phyloP scores from a whole-genome alignment of 108 stramenopile genomes.

The Aurantiochytrium sp. region DNA sequence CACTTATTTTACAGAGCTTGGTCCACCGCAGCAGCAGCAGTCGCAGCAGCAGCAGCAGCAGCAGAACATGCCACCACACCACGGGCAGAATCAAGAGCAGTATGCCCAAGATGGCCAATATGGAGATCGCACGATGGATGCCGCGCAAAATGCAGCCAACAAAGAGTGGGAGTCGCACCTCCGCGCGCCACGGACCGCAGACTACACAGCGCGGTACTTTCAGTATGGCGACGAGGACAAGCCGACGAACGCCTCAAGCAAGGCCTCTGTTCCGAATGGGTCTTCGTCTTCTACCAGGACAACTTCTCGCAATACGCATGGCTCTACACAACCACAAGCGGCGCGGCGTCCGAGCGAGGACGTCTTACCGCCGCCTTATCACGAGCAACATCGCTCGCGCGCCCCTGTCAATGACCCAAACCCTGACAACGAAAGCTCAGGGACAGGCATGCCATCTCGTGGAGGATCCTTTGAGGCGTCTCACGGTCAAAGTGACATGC shows the following conservation, averaged over 20 bases:
- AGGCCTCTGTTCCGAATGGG: too few relatives aligned
- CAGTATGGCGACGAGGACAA: background rate
- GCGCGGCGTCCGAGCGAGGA: background rate
- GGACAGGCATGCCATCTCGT: too few relatives aligned
- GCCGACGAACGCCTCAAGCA: too few relatives aligned
- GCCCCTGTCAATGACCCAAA: background rate
- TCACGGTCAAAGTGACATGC: too few relatives aligned
- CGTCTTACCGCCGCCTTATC: background rate
- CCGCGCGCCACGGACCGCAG: background rate
- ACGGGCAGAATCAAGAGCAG: background rate
- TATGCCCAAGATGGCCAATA: background rate
- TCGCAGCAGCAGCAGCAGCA: background rate
- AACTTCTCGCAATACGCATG: too few relatives aligned
- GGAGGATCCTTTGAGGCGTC: too few relatives aligned
- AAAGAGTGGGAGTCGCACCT: background rate
- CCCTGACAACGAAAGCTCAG: too few relatives aligned
- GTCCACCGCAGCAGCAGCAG: background rate
- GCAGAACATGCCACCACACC: background rate
- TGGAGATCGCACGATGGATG: too few relatives aligned
- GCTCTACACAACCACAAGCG: too few relatives aligned
- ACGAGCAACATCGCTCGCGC: background rate
- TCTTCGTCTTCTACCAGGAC: too few relatives aligned
- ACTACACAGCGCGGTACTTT: background rate
- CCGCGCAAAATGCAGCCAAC: too few relatives aligned
- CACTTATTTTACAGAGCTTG: background rate